Base-by-base conservation (phyloP, 2,329 filamentous ascomycete species). In the Colletotrichum sp. region DNA sequence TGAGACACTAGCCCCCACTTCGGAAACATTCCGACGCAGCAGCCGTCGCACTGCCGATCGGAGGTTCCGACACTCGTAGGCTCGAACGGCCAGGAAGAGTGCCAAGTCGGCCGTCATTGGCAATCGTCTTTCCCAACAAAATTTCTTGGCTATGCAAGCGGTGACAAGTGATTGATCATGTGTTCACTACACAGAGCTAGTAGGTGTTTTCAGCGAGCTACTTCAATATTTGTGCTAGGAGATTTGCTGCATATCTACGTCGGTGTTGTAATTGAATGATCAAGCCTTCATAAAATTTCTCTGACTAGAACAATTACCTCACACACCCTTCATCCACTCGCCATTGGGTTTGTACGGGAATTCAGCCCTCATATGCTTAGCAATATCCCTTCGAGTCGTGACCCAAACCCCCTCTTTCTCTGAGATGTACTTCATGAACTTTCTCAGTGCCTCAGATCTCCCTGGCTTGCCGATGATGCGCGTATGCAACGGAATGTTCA, bases 341-440 rank as follows among this genome's bases (percentile, higher is more conserved):
- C 78, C 68, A 16, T 80, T 74, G 3, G 79, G 79, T 21, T 62
- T 62, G 58, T 62, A 62, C 18, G 58, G 58, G 7, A 62, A 62
- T 21, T 36, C 67, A 79, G 79, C 73, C 24, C 82, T 79, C 76
- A 85, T 86, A 55, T 87, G 85, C 77, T 80, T 82, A 8, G 85
- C 86, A 71, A 88, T 87, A 26, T 86, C 85, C 70, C 80, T 80
- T 69, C 85, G 78, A 9, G 84, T 87, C 7, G 85, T 84, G 8
- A 87, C 84, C 86, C 86, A 88, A 6, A 88, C 85, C 13, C 80
- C 83, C 64, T 83, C 81, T 74, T 86, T 85, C 71, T 82, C 80
- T 5, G 79, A 78, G 52, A 85, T 77, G 69, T 85, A 86, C 77
- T 81, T 73, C 80, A 85, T 83, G 77, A 86, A 86, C 55, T 82